These are phyloP conservation scores for Naganishia sp. DNA, from an alignment of 1,284 basidiomycete genomes.

Conservation along the genomic window DNA sequence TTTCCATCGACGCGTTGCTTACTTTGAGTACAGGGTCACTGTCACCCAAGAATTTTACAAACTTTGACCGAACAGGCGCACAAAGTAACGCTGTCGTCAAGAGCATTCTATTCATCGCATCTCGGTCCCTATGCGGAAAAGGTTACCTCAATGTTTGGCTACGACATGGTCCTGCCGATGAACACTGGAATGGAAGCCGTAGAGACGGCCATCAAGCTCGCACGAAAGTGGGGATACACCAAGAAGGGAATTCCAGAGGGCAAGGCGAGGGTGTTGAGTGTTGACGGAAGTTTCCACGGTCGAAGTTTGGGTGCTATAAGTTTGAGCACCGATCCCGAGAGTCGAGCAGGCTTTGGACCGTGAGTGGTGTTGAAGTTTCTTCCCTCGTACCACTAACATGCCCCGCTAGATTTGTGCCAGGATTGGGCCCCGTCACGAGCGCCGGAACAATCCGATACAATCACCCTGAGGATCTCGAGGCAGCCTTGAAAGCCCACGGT, in stretches of 20 bases:
- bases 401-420: constrained; percentile 27
- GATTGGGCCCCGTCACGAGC: constrained; percentile 69
- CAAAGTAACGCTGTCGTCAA: constrained; percentile 87
- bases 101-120: constrained; percentile 93
- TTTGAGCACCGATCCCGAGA: constrained; percentile 95
- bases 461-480: constrained; percentile 75
- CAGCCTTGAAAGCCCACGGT: constrained; percentile 78
- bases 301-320: constrained; percentile 85
- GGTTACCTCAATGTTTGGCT: constrained; percentile 80
- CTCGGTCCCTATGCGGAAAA: constrained; percentile 87
- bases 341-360: constrained; percentile 83
- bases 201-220: constrained; percentile 77
- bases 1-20: constrained; percentile 52
- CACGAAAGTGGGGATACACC: constrained; percentile 87
- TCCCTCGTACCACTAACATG: not conserved
- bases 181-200: constrained; percentile 99
- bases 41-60: constrained; percentile 73
- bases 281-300: constrained; percentile 93
- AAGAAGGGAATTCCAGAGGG: constrained; percentile 81
- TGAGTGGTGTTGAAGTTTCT: constrained; percentile 25
- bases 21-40: constrained; percentile 92
- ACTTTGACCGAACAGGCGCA: constrained; percentile 83
- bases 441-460: constrained; percentile 74
- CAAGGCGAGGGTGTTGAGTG: constrained; percentile 84
- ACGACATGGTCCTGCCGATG: constrained; percentile 98